These are phyloP conservation scores for Remersonia thermophila DNA, from an alignment of 2,329 filamentous ascomycete genomes.

Conservation along the genomic window DNA sequence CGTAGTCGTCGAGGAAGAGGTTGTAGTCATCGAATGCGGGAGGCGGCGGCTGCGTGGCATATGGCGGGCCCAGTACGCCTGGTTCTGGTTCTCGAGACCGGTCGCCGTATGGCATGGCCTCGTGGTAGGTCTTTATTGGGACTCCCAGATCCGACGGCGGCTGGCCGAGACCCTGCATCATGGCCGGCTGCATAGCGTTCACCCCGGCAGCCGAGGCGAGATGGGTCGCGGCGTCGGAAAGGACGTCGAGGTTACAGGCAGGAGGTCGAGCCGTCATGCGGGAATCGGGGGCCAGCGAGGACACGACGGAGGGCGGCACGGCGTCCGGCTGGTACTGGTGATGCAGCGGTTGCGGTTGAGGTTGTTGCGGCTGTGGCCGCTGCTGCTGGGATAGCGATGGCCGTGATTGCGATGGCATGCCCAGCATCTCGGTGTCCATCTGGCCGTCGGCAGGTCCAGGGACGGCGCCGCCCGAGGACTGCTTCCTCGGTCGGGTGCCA, in stretches of 20 bases:
- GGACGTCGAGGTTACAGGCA: conserved; percentile 44
- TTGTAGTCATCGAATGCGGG: conserved; percentile 44
- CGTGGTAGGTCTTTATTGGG: conserved; percentile 38
- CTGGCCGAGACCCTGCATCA: conserved; percentile 34
- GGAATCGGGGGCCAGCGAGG: conserved; percentile 33
- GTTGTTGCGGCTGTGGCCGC: conserved; percentile 9
- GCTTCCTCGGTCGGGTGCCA: conserved; percentile 36
- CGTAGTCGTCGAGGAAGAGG: conserved; percentile 46
- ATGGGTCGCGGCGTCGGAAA: conserved; percentile 46
- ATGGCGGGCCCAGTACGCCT: conserved; percentile 29
- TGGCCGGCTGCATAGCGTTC: conserved; percentile 34
- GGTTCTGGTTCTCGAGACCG: conserved; percentile 34
- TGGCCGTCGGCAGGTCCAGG: conserved; percentile 34
- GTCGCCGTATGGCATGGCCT: conserved; percentile 36
- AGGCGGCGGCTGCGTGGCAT: conserved; percentile 26
- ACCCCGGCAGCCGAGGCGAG: conserved; percentile 42
- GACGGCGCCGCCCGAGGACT: conserved; percentile 36
- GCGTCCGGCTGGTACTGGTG: conserved; percentile 29
- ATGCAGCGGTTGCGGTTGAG: conserved; percentile 1
- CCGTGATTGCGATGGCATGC: conserved; percentile 25
- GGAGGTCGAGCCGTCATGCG: conserved; percentile 32
- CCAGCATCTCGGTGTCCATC: conserved; percentile 34
- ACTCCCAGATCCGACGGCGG: conserved; percentile 26
- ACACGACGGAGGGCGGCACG: conserved; percentile 26
- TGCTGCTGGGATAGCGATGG: conserved; percentile 25